Percentiles rank a stretch among this genome's conserved stretches.
Evolutionary conservation across 805 yeast species (phyloP).

Genomic region (Zygosaccharomyces lentus): DNA sequence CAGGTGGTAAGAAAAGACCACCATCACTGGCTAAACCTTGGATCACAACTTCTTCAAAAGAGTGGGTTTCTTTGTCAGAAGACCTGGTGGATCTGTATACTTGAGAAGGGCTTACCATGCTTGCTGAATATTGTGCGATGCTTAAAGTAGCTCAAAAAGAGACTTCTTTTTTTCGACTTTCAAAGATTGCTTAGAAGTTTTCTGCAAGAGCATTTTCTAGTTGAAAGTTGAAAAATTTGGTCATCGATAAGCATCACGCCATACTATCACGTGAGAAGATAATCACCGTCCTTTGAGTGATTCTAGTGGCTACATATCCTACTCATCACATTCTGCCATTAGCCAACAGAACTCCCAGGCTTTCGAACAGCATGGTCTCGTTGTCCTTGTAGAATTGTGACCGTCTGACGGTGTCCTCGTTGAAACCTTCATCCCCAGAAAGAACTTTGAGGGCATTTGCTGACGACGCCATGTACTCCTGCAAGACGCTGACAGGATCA

Average conservation of each 20-base stretch:
- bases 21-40: conserved; percentile 96
- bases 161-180: background rate
- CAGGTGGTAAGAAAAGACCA: conserved; percentile 86
- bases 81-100: conserved; percentile 80
- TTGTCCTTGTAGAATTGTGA: conserved; percentile 65
- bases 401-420: conserved; percentile 83
- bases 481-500: conserved; percentile 72
- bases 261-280: conserved; percentile 1
- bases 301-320: background rate
- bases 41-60: conserved; percentile 79
- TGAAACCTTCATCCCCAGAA: conserved; percentile 83
- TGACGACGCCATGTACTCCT: conserved; percentile 73
- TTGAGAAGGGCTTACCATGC: conserved; percentile 42
- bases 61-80: conserved; percentile 43
- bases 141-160: background rate
- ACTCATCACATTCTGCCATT: conserved; percentile 34
- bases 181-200: background rate
- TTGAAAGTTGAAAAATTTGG: conserved; percentile 2
- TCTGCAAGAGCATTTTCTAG: background rate
- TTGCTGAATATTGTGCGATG: background rate
- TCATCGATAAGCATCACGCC: conserved; percentile 2
- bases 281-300: background rate
- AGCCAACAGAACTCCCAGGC: conserved; percentile 66
- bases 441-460: conserved; percentile 79
- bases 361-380: conserved; percentile 73